These are phyloP conservation scores for Vachellia collinsii DNA, from an alignment of 306 rosid species.

Conservation along the genomic window DNA sequence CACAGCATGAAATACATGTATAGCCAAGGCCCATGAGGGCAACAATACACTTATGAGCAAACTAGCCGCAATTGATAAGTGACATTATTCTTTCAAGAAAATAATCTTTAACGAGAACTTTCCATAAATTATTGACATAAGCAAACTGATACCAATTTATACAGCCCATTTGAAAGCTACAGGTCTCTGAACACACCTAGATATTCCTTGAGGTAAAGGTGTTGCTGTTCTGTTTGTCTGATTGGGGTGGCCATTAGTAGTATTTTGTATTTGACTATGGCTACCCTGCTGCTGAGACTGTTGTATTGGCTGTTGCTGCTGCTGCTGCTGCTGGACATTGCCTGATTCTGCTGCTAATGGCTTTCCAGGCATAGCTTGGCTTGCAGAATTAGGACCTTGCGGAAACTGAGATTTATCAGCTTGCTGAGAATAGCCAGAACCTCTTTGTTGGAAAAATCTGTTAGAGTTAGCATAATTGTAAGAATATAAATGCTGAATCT, in stretches of 20 bases:
- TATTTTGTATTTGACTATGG: constrained; percentile 65
- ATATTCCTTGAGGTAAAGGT: constrained; percentile 94
- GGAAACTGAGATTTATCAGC: constrained; percentile 74
- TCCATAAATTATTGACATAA: constrained; percentile 43
- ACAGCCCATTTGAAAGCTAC: constrained; percentile 62
- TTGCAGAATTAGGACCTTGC: constrained; percentile 58
- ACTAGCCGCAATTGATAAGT: constrained; percentile 44
- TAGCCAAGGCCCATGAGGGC: constrained; percentile 29
- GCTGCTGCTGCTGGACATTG: constrained; percentile 53
- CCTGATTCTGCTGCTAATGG: constrained; percentile 75
- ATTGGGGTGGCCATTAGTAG: constrained; percentile 73
- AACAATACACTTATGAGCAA: constrained; percentile 35
- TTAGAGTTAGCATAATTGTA: constrained; percentile 67
- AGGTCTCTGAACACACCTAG: constrained; percentile 97
- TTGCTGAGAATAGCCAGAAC: constrained; percentile 66
- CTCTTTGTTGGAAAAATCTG: constrained; percentile 79
- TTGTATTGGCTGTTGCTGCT: constrained; percentile 61
- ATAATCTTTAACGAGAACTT: constrained; percentile 40
- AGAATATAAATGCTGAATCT: constrained; percentile 88
- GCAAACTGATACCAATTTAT: constrained; percentile 46
- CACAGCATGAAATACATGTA: constrained; percentile 39
- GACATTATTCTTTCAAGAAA: constrained; percentile 31
- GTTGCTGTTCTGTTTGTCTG: constrained; percentile 68
- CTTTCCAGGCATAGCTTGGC: constrained; percentile 69
- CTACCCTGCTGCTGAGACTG: constrained; percentile 70